Base-by-base conservation (phyloP, 2,329 filamentous ascomycete species). In the Diaporthe sp. region DNA sequence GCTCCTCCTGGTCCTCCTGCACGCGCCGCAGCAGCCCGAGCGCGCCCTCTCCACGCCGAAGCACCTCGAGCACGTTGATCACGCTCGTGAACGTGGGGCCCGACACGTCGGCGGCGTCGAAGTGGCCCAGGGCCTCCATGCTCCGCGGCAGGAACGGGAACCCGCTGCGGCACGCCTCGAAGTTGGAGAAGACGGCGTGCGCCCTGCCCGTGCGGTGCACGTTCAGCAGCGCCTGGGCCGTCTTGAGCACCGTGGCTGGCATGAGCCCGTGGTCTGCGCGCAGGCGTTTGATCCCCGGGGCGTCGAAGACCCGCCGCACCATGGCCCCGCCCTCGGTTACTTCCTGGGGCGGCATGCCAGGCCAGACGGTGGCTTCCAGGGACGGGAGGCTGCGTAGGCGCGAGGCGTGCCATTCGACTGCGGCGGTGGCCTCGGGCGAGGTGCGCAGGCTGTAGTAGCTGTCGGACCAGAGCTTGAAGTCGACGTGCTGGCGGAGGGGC, bases 381-480 rank as follows among this genome's bases (percentile, higher is more conserved):
- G 60, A 44, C 13, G 39, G 12, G 1, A 62, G 60, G 8, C n/a
- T 44, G 13, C 39, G n/a, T 0, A 62, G 60, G n/a, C 60, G 60
- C 0, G 39, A 62, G n/a, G n/a, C 15, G 39, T 62, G 60, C 60
- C 60, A 62, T 12, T 62, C 19, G 5, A 46, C 37, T 19, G 60
- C 42, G 8, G 60, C 39, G 1, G n/a, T 19, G 3, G 60, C 60
- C 37, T 62, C 60, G n/a, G 60, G 39, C 1, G 60, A 44, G 15
- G 37, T 44, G n/a, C 37, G 60, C 60, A 62, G 39, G 60, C 60
- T 44, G 39, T 62, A 44, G n/a, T 62, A 62, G 60, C 60, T 62
- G 34, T 62, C 60, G 1, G 60, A 44, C 39, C 60, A 44, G 13
- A 44, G 60, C 25, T 62, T 62, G 60, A 62, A 62, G 60, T 62